phyloP scores from a whole-genome alignment of 805 yeast species.

The Saccharomyces paradoxus region DNA sequence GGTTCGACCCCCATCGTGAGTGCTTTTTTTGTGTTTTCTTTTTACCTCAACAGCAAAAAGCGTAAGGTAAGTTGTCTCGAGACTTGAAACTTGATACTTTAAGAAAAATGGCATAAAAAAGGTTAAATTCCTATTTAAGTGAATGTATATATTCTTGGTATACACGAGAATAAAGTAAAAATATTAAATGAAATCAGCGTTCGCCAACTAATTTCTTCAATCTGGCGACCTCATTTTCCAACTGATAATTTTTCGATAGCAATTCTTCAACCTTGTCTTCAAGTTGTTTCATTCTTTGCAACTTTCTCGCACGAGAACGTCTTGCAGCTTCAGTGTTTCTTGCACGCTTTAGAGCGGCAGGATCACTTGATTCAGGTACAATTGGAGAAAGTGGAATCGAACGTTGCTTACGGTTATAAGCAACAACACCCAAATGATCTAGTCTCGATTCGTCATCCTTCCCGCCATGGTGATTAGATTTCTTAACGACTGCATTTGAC shows the following conservation, averaged over 20 bases:
- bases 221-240: constrained; percentile 58
- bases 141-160: not conserved
- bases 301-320: constrained; percentile 86
- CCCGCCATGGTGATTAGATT: not conserved
- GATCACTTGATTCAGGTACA: constrained; percentile 49
- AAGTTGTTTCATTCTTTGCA: constrained; percentile 77
- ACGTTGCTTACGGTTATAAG: constrained; percentile 74
- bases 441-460: constrained; percentile 14
- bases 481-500: constrained; percentile 20
- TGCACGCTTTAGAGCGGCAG: constrained; percentile 79
- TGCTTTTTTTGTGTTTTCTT: constrained; percentile 22
- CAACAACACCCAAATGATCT: constrained; percentile 68
- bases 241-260: constrained; percentile 46
- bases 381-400: constrained; percentile 64
- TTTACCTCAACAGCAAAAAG: too few relatives aligned
- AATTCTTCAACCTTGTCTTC: constrained; percentile 69
- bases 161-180: not conserved
- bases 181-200: not conserved
- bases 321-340: constrained; percentile 95
- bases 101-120: too few relatives aligned
- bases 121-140: not conserved
- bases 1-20: constrained; percentile 52
- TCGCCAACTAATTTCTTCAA: constrained; percentile 41
- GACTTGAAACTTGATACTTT: too few relatives aligned
- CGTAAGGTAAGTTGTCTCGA: too few relatives aligned